phyloP scores from a whole-genome alignment of 1,284 basidiomycete species.

The Sanghuangporus baumii region DNA sequence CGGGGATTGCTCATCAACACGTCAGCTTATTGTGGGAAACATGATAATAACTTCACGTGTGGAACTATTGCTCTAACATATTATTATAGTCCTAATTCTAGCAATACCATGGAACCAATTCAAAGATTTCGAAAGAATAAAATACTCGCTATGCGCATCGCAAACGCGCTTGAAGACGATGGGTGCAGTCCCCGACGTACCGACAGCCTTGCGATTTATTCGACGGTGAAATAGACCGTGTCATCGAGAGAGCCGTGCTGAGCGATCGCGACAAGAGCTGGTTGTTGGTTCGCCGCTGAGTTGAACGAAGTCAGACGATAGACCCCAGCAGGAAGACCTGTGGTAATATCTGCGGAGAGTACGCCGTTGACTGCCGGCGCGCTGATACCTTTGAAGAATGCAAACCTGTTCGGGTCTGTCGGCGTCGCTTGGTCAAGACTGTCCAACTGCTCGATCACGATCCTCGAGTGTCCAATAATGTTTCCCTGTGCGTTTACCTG shows the following conservation, averaged over 20 bases:
- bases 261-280: constrained; percentile 44
- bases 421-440: constrained; percentile 48
- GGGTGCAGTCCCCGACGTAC: neutral
- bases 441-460: constrained; percentile 54
- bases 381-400: constrained; percentile 69
- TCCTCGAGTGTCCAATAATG: constrained; percentile 58
- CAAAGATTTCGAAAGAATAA: too few species aligned
- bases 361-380: constrained; percentile 39
- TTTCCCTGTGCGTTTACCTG: constrained; percentile 47
- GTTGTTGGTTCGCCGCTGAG: constrained; percentile 56
- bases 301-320: constrained; percentile 53
- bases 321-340: constrained; percentile 49
- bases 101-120: too few species aligned
- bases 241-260: constrained; percentile 63
- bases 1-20: too few species aligned
- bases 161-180: neutral
- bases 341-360: constrained; percentile 49
- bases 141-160: too few species aligned
- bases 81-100: too few species aligned
- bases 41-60: too few species aligned
- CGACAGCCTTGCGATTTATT: neutral
- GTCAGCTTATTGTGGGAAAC: too few species aligned
- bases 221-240: constrained; percentile 51
- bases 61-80: too few species aligned
- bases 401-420: constrained; percentile 52